phyloP scores from a whole-genome alignment of 192 early-diverging fungal species.

The Rhizoclosmatium sp. region DNA sequence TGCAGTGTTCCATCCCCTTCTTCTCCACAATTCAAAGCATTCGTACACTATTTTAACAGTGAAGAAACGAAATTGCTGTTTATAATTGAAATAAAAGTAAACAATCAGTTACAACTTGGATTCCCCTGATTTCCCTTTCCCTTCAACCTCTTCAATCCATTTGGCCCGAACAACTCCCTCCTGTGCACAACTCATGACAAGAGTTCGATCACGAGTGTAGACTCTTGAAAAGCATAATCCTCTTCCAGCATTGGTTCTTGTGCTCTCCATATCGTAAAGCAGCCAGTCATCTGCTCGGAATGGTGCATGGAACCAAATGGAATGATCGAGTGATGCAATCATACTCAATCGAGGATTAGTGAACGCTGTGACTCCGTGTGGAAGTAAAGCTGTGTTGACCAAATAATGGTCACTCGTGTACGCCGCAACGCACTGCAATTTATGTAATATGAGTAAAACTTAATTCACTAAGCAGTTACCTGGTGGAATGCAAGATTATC shows the following conservation, averaged over 20 bases:
- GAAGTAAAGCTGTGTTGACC: constrained; percentile 56
- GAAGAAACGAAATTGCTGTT: too few relatives aligned
- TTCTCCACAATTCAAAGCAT: background rate
- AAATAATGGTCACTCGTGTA: constrained; percentile 68
- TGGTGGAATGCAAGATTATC: constrained; percentile 69
- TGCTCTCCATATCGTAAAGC: constrained; percentile 77
- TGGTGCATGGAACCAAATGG: constrained; percentile 84
- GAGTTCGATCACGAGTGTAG: constrained; percentile 75
- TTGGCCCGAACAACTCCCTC: constrained; percentile 78
- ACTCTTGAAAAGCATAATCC: constrained; percentile 84
- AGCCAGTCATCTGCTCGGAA: constrained; percentile 92
- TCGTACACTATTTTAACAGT: too few relatives aligned
- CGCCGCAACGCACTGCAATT: constrained; percentile 61
- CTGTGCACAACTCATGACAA: constrained; percentile 84
- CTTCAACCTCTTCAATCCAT: background rate
- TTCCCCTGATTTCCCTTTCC: too few relatives aligned
- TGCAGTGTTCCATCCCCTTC: background rate
- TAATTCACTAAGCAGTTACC: constrained; percentile 31
- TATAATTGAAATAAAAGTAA: too few relatives aligned
- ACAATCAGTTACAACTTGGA: too few relatives aligned
- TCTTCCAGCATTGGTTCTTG: constrained; percentile 60
- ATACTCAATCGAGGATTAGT: constrained; percentile 54
- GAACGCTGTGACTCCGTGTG: constrained; percentile 60
- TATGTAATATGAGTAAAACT: constrained; percentile 56
- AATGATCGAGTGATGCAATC: constrained; percentile 57